These are phyloP conservation scores for Ogataea minuta DNA, from an alignment of 805 yeast genomes.

Conservation along the genomic window DNA sequence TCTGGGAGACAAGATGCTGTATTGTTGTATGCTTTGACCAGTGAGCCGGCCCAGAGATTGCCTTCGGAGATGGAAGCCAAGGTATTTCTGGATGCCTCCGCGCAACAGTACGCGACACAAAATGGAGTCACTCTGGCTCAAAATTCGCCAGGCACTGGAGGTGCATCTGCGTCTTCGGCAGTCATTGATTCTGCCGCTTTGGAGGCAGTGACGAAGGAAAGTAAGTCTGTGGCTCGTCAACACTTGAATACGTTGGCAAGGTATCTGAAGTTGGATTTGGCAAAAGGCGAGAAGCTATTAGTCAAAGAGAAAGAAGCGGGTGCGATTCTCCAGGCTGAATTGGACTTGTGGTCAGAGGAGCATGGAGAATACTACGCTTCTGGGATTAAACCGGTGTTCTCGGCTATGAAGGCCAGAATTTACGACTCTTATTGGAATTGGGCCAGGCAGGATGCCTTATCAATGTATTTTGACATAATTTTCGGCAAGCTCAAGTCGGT, in stretches of 20 bases:
- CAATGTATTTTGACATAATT: conserved; percentile 92
- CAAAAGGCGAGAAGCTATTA: conserved; percentile 83
- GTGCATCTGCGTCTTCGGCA: conserved; percentile 73
- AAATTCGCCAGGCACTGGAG: conserved; percentile 53
- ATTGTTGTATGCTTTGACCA: conserved; percentile 75
- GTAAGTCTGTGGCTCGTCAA: conserved; percentile 67
- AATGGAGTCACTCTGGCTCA: conserved; percentile 77
- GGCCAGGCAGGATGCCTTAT: conserved; percentile 96
- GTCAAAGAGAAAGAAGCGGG: conserved; percentile 85
- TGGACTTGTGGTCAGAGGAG: conserved; percentile 87
- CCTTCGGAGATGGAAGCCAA: conserved; percentile 88
- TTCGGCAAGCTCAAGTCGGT: conserved; percentile 89
- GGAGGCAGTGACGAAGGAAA: conserved; percentile 74
- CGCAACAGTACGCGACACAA: conserved; percentile 80
- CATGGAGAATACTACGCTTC: conserved; percentile 91
- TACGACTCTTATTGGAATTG: conserved; percentile 99
- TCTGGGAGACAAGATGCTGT: conserved; percentile 93
- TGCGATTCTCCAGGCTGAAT: conserved; percentile 77
- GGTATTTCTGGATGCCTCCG: conserved; percentile 75
- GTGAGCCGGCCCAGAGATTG: conserved; percentile 89
- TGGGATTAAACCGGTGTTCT: conserved; percentile 88
- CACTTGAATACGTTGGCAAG: conserved; percentile 92
- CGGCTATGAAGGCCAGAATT: conserved; percentile 88
- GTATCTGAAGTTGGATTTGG: conserved; percentile 88
- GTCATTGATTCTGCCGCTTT: conserved; percentile 94